Evolutionary conservation across 768 basidiomycete species (phyloP).

Genomic region (Psilocybe cyanescens): DNA sequence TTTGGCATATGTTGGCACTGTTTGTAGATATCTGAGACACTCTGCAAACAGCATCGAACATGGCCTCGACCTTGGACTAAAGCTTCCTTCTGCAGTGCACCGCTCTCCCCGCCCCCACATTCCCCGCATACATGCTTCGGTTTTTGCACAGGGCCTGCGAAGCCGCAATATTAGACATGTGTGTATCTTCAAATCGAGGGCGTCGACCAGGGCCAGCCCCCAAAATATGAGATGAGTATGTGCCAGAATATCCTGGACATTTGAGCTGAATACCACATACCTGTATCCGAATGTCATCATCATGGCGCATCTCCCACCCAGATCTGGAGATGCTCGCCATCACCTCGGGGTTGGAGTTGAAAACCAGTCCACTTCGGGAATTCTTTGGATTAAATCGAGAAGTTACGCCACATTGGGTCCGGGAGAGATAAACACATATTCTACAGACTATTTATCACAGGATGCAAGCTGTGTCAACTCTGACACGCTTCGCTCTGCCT

Average conservation of each 20-base stretch:
- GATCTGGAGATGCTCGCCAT: slow-evolving; percentile 28
- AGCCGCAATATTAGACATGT: not conserved
- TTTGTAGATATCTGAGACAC: not conserved
- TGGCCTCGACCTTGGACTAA: not conserved
- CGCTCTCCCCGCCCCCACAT: not conserved
- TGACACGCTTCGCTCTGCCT: slow-evolving; percentile 8
- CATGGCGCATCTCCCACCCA: slow-evolving; percentile 9
- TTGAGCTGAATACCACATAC: not conserved
- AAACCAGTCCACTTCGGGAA: slow-evolving; percentile 36
- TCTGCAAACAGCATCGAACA: not conserved
- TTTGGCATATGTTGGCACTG: not conserved
- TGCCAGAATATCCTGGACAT: slow-evolving; percentile 8
- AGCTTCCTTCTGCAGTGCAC: not conserved
- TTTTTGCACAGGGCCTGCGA: not conserved
- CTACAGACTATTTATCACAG: slow-evolving; percentile 28
- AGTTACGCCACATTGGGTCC: slow-evolving; percentile 34
- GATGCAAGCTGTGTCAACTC: slow-evolving; percentile 6
- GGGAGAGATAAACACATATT: slow-evolving; percentile 19
- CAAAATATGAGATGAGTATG: not conserved
- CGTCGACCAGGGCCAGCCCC: not conserved
- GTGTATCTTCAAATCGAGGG: not conserved
- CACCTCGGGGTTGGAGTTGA: slow-evolving; percentile 39
- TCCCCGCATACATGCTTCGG: not conserved
- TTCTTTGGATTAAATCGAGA: slow-evolving; percentile 38
- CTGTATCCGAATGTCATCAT: not conserved